Base-by-base conservation (phyloP, 2,329 filamentous ascomycete species). In the Apiospora sp. region DNA sequence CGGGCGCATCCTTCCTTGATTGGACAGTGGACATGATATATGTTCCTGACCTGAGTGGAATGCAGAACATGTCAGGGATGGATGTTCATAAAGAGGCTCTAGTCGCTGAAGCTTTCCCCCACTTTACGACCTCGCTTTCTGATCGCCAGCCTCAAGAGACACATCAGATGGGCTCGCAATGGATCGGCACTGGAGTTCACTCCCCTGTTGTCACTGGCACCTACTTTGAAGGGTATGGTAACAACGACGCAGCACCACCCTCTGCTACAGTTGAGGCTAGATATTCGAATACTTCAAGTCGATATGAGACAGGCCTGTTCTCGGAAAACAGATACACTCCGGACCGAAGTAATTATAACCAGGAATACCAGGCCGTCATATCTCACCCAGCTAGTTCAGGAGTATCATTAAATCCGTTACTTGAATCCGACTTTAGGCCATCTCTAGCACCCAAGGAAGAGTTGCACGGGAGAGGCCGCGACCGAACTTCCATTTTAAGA, bases 11-110 rank as follows among this genome's bases (percentile, higher is more conserved):
- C 10, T 73, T 77, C 19, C 72, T 83, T 48, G 82, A 87, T 74
- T 89, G 87, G 86, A 80, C 81, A 27, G 77, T 79, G 7, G 82
- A 87, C 51, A 88, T 88, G 86, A 79, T 89, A 10, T 75, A 82
- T 69, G 74, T 86, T 12, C 82, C 85, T 1, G 80, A 83, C 37
- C 67, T 81, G n/a, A 73, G 78, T 22, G 71, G 77, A 10, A 70
- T 86, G 24, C 75, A 76, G 41, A 77, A 75, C 2, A 72, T 86
- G 6, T 76, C 72, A 16, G 79, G 77, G 41, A 78, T 78, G 14
- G 79, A 84, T 61, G 77, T 75, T 27, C 78, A 80, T 16, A 83
- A 81, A 24, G 79, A 78, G 51, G 73, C 78, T 3, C 74, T 87
- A 3, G 75, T 87, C 13, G 75, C 76, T 2, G 82, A 84, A 30